phyloP scores from a whole-genome alignment of 2,329 filamentous ascomycete genomes.

The Sclerotinia sclerotiorum region DNA sequence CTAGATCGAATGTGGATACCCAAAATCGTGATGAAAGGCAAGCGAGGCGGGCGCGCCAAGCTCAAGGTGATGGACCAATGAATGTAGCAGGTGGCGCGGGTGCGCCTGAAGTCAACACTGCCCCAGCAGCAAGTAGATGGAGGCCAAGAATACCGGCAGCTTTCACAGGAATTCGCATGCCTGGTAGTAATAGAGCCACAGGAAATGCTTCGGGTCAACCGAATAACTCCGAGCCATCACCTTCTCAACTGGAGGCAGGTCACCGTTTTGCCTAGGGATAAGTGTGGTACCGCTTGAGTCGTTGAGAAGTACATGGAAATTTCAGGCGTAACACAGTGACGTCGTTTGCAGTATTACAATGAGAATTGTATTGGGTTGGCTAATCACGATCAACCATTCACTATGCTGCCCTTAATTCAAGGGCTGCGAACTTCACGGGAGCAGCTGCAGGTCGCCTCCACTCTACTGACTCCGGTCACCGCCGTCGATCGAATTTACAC shows the following conservation, averaged over 20 bases:
- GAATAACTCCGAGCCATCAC: conserved; percentile 31
- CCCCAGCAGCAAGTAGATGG: conserved; percentile 31
- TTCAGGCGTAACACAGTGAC: not conserved
- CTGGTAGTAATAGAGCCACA: conserved; percentile 30
- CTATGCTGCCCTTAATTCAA: not conserved
- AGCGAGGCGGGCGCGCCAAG: conserved; percentile 16
- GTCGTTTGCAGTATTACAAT: not conserved
- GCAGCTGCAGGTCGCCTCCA: not conserved
- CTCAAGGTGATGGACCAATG: conserved; percentile 9
- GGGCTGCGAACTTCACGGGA: not conserved
- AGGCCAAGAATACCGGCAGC: conserved; percentile 33
- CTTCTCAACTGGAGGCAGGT: conserved; percentile 41
- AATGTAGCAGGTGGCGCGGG: conserved; percentile 17
- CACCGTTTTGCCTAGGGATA: not conserved
- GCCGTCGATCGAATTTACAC: not conserved
- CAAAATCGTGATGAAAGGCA: conserved; percentile 4
- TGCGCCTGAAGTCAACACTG: conserved; percentile 15
- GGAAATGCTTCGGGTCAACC: conserved; percentile 22
- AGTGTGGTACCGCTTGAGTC: not conserved
- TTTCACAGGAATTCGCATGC: conserved; percentile 33
- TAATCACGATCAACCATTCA: not conserved
- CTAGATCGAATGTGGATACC: conserved; percentile 9
- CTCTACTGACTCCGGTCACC: not conserved
- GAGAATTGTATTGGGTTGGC: not conserved
- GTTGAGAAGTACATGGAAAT: not conserved